These are phyloP conservation scores for Neocallimastix lanati DNA, from an alignment of 192 early-diverging fungal species.

Conservation along the genomic window DNA sequence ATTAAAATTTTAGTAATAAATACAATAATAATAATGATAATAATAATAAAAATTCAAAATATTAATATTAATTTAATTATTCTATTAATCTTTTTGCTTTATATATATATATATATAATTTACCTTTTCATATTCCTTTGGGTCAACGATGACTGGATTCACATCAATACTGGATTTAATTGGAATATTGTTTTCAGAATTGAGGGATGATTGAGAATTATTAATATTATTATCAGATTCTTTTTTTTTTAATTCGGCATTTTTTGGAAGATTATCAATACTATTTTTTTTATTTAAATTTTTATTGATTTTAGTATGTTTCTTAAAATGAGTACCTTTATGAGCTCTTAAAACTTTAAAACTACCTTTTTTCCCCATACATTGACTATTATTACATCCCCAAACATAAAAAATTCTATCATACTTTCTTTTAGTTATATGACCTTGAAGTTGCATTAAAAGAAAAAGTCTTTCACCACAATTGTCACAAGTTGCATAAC, in stretches of 20 bases:
- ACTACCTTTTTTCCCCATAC: constrained; percentile 42
- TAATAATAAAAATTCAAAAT: no score
- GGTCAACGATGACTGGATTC: neutral
- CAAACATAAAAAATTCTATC: constrained; percentile 63
- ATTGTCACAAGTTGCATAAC: constrained; percentile 17
- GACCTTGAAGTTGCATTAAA: constrained; percentile 54
- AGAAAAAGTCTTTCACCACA: constrained; percentile 45
- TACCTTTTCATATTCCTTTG: neutral
- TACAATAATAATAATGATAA: no score
- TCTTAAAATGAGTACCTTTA: neutral
- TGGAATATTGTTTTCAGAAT: neutral
- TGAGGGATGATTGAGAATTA: neutral
- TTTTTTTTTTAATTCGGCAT: neutral
- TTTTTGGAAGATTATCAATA: neutral
- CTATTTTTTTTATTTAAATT: neutral
- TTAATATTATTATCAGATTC: neutral
- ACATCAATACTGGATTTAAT: neutral
- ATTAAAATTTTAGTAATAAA: no score
- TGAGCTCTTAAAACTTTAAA: constrained; percentile 42
- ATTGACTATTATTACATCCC: constrained; percentile 57
- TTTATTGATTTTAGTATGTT: neutral
- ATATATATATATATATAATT: neutral
- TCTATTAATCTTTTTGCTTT: no score
- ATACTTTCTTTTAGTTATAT: constrained; percentile 44
- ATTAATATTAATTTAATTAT: no score